Base-by-base conservation (phyloP, 2,329 filamentous ascomycete species). In the Xylaria sp. region DNA sequence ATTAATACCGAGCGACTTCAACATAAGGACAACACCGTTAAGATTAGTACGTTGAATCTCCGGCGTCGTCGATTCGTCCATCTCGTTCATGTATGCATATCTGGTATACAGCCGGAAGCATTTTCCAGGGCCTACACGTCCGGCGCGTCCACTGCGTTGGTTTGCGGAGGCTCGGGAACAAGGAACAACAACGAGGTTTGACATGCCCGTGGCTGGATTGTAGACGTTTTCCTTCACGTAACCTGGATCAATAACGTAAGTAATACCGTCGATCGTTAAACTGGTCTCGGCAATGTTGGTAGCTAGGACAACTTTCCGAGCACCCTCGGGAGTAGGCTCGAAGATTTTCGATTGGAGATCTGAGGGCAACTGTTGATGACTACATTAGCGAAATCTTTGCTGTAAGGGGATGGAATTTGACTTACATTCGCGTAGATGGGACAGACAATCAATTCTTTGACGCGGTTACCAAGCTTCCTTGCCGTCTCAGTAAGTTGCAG, bases 261-360 rank as follows among this genome's bases (percentile, higher is more conserved):
- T 89, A 55, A 97, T 96, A 16, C 92, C 93, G 69, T 97, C 92
- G 53, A 99, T 96, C 0, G 94, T 99, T 67, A 99, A 76, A 77
- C 87, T 92, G 0, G 94, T 99, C 72, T 99, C 94, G 2, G 94
- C 94, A 71, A 99, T 97, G 69, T 99, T 99, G 2, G 94, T 97
- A 0, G 93, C 92, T 37, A 97, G 76, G 0, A 99, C 91, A 0
- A 97, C 91, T 69, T 97, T 99, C 22, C 94, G 84, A 0, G 90
- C 88, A 17, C 88, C 88, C 0, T 88, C 84, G 0, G 94, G 93
- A 0, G 93, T 96, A 0, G 92, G 92, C 65, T 96, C 91, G 66
- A 99, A 99, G 61, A 97, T 96, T 69, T 93, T 93, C 44, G 89
- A 85, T 69, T 99, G 94, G 1, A 96, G 76, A 54, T 97, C 92